Conservation (phyloP, 2,329 filamentous ascomycete species). For the Lasiodiplodia hormozganensis region DNA sequence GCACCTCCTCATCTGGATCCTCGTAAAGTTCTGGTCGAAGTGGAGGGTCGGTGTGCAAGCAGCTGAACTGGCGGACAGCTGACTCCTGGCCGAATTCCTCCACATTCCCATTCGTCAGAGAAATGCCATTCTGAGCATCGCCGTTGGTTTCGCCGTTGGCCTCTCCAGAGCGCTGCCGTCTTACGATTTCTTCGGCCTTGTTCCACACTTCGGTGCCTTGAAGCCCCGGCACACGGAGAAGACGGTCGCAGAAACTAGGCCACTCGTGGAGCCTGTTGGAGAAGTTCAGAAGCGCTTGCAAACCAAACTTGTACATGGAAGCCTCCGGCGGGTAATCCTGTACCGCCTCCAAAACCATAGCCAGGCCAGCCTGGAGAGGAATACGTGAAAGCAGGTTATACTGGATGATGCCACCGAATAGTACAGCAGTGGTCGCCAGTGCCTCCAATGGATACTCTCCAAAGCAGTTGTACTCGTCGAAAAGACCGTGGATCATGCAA, state of each 20-base stretch:
- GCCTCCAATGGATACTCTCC: constrained; percentile 96
- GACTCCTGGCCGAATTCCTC: constrained; percentile 55
- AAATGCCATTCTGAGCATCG: constrained; percentile 53
- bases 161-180: constrained; percentile 66
- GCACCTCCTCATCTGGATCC: constrained; percentile 82
- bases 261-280: constrained; percentile 85
- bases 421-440: constrained; percentile 90
- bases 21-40: constrained; percentile 71
- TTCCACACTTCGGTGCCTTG: constrained; percentile 84
- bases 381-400: constrained; percentile 90
- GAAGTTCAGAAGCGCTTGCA: constrained; percentile 92
- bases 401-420: constrained; percentile 96
- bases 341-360: constrained; percentile 97
- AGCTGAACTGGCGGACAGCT: constrained; percentile 74
- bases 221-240: constrained; percentile 81
- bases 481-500: constrained; percentile 97
- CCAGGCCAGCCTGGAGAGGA: constrained; percentile 89
- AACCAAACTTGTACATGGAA: constrained; percentile 97
- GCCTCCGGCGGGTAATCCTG: constrained; percentile 82
- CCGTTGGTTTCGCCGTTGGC: constrained; percentile 63
- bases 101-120: constrained; percentile 71
- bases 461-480: constrained; percentile 97
- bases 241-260: constrained; percentile 90
- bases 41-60: constrained; percentile 77
- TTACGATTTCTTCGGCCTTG: constrained; percentile 81